phyloP scores from a whole-genome alignment of 768 basidiomycete genomes.

The Lentinula boryana region DNA sequence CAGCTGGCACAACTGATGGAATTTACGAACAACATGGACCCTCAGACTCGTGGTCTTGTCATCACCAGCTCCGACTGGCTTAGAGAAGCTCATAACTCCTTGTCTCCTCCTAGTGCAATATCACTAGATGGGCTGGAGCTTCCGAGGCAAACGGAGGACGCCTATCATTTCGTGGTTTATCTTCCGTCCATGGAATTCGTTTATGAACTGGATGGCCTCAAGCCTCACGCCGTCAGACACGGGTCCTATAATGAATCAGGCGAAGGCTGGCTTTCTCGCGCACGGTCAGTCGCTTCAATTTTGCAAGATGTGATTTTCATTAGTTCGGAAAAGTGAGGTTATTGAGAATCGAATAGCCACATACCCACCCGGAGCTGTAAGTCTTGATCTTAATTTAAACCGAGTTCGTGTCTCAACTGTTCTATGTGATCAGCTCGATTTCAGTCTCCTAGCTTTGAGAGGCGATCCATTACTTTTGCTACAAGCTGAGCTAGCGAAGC shows the following conservation, averaged over 20 bases:
- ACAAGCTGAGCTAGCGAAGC: conserved; percentile 47
- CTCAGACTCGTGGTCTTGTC: conserved; percentile 76
- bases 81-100: conserved; percentile 83
- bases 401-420: not conserved
- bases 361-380: conserved; percentile 83
- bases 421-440: conserved; percentile 61
- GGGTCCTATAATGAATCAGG: conserved; percentile 60
- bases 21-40: conserved; percentile 84
- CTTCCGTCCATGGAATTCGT: conserved; percentile 76
- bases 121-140: conserved; percentile 80
- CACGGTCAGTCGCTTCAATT: conserved; percentile 46
- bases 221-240: conserved; percentile 73
- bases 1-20: conserved; percentile 68
- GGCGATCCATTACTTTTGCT: conserved; percentile 74
- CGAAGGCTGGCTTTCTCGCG: conserved; percentile 81
- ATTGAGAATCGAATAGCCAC: conserved; percentile 87
- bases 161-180: conserved; percentile 97
- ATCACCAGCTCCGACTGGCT: conserved; percentile 80
- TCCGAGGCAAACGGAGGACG: conserved; percentile 66
- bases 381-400: conserved; percentile 22
- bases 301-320: not conserved
- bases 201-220: conserved; percentile 93
- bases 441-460: conserved; percentile 85
- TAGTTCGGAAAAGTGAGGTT: conserved; percentile 47
- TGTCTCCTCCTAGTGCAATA: conserved; percentile 86